phyloP scores from a whole-genome alignment of 2,329 filamentous ascomycete species.

The Diaporthe ampelina region DNA sequence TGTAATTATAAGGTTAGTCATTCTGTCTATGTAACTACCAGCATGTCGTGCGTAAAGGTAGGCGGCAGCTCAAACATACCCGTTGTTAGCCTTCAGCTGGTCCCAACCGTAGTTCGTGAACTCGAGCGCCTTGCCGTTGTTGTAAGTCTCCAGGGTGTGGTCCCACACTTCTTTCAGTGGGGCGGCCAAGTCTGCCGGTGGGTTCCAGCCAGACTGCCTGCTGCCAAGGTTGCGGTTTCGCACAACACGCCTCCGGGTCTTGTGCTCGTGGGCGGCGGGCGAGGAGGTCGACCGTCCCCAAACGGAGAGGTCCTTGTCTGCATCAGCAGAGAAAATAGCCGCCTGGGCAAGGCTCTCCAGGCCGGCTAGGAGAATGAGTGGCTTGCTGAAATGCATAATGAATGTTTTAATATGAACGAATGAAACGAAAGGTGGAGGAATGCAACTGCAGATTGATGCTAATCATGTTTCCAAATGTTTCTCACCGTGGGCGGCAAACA shows the following conservation, averaged over 20 bases:
- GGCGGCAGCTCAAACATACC: neutral
- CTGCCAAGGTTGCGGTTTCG: neutral
- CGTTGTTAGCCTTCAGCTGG: slow-evolving; percentile 9
- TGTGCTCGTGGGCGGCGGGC: neutral
- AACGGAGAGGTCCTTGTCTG: slow-evolving; percentile 7
- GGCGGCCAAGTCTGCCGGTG: neutral
- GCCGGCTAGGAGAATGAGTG: slow-evolving; percentile 29
- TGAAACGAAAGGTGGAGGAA: slow-evolving; percentile 10
- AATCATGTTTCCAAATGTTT: slow-evolving; percentile 7
- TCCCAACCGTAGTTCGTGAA: slow-evolving; percentile 22
- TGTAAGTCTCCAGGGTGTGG: slow-evolving; percentile 19
- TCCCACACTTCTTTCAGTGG: slow-evolving; percentile 28
- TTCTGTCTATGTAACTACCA: too few relatives aligned
- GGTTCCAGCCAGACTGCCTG: slow-evolving; percentile 15
- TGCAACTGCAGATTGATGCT: neutral
- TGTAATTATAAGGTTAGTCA: neutral
- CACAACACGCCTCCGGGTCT: neutral
- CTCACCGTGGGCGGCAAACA: neutral
- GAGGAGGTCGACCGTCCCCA: neutral
- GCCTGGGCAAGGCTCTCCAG: slow-evolving; percentile 19
- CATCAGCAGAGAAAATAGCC: slow-evolving; percentile 28
- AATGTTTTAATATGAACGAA: slow-evolving; percentile 27
- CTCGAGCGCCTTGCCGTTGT: neutral
- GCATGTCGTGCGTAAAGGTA: too few relatives aligned
- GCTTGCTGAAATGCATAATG: slow-evolving; percentile 30